phyloP scores from a whole-genome alignment of 768 basidiomycete species.

The Lentinus brumalis region DNA sequence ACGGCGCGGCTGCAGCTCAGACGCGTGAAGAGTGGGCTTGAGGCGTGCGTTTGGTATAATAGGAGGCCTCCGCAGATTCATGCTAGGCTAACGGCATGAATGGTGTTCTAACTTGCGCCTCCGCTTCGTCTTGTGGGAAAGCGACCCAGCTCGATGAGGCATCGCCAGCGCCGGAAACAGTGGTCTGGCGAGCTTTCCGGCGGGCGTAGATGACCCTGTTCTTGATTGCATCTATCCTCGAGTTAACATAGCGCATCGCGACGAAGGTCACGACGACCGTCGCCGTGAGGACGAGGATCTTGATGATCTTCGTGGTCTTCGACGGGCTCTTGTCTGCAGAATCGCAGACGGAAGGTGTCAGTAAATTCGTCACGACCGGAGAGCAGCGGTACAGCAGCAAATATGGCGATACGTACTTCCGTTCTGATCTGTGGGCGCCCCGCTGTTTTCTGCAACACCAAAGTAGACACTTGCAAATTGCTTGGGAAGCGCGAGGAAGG shows the following conservation, averaged over 20 bases:
- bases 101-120: no score
- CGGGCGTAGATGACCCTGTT: conserved; percentile 62
- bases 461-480: conserved; percentile 91
- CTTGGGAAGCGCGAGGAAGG: conserved; percentile 82
- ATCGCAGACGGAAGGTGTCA: conserved; percentile 22
- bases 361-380: conserved; percentile 17
- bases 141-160: no score
- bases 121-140: no score
- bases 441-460: conserved; percentile 62
- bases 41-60: no score
- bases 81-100: no score
- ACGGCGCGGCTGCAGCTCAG: no score
- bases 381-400: conserved; percentile 16
- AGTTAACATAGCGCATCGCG: conserved; percentile 85
- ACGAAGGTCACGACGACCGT: conserved; percentile 69
- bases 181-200: conserved; percentile 42
- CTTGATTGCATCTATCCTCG: conserved; percentile 65
- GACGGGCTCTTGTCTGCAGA: background rate
- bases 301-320: conserved; percentile 54
- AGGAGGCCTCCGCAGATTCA: no score
- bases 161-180: no score
- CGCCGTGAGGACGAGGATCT: conserved; percentile 72
- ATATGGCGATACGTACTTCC: background rate
- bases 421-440: background rate
- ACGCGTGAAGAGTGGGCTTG: background rate